Conservation (phyloP, 352 stramenopile species). For the Albugo candida region DNA sequence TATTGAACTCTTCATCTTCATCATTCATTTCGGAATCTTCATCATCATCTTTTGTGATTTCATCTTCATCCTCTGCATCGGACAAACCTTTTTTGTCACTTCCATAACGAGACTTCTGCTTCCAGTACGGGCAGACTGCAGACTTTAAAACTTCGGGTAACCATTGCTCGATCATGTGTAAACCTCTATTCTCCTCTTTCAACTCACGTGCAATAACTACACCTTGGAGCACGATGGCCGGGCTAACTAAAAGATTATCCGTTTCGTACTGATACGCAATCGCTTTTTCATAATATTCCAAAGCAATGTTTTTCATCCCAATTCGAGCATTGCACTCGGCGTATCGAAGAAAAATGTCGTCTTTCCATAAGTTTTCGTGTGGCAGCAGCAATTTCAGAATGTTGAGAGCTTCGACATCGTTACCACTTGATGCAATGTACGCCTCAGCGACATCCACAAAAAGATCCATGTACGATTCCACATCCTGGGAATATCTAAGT, state of each 20-base stretch:
- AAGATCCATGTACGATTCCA: conserved; percentile 67
- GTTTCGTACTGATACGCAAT: conserved; percentile 28
- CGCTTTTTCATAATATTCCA: conserved; percentile 64
- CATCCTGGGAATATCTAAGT: conserved; percentile 41
- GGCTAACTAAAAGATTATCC: conserved; percentile 28
- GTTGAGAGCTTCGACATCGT: conserved; percentile 40
- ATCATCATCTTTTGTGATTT: conserved; percentile 9
- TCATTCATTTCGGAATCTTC: conserved; percentile 20
- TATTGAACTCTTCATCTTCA: conserved; percentile 34
- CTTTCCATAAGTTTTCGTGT: conserved; percentile 42
- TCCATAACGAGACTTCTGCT: conserved; percentile 8
- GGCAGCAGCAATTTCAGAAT: conserved; percentile 47
- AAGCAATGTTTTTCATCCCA: conserved; percentile 31
- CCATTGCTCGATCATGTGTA: conserved; percentile 30
- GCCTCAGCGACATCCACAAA: conserved; percentile 71
- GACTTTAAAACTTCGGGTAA: conserved; percentile 43
- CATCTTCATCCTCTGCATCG: conserved; percentile 12
- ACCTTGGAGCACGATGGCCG: conserved; percentile 39
- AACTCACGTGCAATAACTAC: conserved; percentile 44
- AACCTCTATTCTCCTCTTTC: conserved; percentile 24
- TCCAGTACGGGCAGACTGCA: conserved; percentile 71
- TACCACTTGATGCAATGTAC: conserved; percentile 46
- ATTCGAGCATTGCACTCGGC: conserved; percentile 53
- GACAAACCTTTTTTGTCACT: conserved; percentile 1
- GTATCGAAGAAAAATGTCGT: conserved; percentile 71